Evolutionary conservation across 2,329 filamentous ascomycete species (phyloP), one percentile per base, ranked within the genome.

Genomic region (Aspergillus sp.): DNA sequence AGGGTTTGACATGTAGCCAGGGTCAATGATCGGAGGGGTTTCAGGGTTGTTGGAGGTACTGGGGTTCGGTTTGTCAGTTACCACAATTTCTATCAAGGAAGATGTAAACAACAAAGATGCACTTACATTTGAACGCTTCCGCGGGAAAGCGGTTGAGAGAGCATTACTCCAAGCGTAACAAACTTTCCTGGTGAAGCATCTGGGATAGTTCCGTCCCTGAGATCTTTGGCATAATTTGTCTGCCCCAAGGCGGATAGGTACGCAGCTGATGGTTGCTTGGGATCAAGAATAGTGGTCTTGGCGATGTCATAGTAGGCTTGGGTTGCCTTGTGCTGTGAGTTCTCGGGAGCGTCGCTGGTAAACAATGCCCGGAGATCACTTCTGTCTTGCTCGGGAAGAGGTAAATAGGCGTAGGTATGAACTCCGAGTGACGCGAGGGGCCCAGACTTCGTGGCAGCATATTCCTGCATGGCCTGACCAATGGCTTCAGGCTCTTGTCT

Each of bases 61-160:
- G 19, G 32, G 25, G 30, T 50, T 25, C 54, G 17, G n/a, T 39
- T 50, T 25, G 45, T 57, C 55, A 28, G 25, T 28, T 28, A 19
- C 25, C 2, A 28, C 25, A 28, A 8, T 28, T 28, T 28, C 25
- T 28, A 28, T 28, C 25, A 19, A 43, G 55, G 5, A 50, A 41
- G 10, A 23, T 8, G 25, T 28, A 28, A 28, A 28, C 7, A 38
- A 25, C 28, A 49, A 57, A 41, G 30, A 12, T 32, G 9, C 30
- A 58, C 57, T 58, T n/a, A 58, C 57, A 58, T 58, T 13, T 49
- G 39, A 54, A 58, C 57, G 39, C 57, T 55, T 47, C 57, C 57
- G 39, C 57, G 57, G 39, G 57, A 58, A 54, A 58, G 50, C 30
- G 57, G 57, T 32, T 58, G 57, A 48, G 57, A 58, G 39, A 58